Evolutionary conservation across 805 yeast species (phyloP), one percentile per base, ranked within the genome.

Genomic region (Kodamaea lidongshanica): DNA sequence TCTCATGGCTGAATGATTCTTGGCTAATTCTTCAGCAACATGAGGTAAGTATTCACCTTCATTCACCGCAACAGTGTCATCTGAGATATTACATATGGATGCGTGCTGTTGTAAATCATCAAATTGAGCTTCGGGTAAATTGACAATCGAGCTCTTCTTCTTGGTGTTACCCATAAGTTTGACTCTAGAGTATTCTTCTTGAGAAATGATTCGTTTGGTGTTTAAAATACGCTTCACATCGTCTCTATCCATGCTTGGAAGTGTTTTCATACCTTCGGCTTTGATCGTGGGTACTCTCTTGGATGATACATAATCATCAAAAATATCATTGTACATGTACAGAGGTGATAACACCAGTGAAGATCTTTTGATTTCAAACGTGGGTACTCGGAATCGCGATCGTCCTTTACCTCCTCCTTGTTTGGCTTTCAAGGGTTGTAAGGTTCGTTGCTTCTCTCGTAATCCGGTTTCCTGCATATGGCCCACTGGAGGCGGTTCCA

Each of bases 201-300:
- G 65, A 6, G 61, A 54, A 24, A 65, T 53, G 6, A 56, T 58
- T 21, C 53, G 49, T 33, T 61, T 63, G 30, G 52, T 48, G 34
- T 46, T 54, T 44, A 62, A 44, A 19, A 67, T 65, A 34, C 54
- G 50, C 39, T 59, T 54, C 7, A 67, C 64, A 32, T 67, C 72
- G 25, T 62, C 61, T 10, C 56, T 50, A 35, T 65, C 69, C 71
- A 67, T 67, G 39, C 71, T 65, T 27, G 73, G 72, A 26, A 66
- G 53, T 2, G 71, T 65, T 34, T 58, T 64, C 70, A 67, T 66
- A 10, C 72, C 72, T 17, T 46, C 48, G n/a, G 66, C 46, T 34
- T 52, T 56, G 14, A 67, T 67, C 4, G 72, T 66, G n/a, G 63
- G 54, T 32, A 29, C 48, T 50, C 24, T 43, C 39, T 16, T 45